A percentile compares a stretch with the other conserved stretches of the same genome.
Conservation (phyloP, 805 yeast genomes). For the Teunomyces panamensis region DNA sequence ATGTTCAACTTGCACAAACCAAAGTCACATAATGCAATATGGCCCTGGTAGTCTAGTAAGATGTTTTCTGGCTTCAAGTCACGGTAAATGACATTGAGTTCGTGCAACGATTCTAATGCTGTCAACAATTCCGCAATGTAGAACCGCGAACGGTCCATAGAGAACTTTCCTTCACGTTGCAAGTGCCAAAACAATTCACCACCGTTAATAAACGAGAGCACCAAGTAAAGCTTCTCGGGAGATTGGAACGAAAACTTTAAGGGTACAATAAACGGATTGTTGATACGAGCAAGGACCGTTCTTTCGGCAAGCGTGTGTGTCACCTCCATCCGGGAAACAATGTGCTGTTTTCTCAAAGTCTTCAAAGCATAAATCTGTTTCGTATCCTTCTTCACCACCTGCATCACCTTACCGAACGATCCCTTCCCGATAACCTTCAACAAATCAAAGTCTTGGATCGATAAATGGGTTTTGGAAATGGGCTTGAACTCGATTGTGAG, state of each 20-base stretch:
- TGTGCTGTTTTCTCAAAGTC: slow-evolving; percentile 90
- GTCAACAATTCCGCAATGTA: slow-evolving; percentile 92
- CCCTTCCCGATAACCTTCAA: slow-evolving; percentile 97
- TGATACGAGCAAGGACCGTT: slow-evolving; percentile 88
- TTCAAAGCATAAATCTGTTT: slow-evolving; percentile 92
- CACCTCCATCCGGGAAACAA: slow-evolving; percentile 90
- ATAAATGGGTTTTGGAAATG: slow-evolving; percentile 55
- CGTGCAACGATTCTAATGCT: slow-evolving; percentile 90
- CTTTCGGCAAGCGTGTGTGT: slow-evolving; percentile 96
- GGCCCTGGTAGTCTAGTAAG: slow-evolving; percentile 92
- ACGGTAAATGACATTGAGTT: slow-evolving; percentile 87
- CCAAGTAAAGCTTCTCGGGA: slow-evolving; percentile 92
- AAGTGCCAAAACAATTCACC: slow-evolving; percentile 95
- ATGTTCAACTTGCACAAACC: slow-evolving; percentile 95
- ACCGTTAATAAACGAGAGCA: slow-evolving; percentile 90
- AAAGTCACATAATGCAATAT: slow-evolving; percentile 95
- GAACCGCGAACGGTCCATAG: slow-evolving; percentile 83
- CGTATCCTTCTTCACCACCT: slow-evolving; percentile 93
- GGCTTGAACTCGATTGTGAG: slow-evolving; percentile 71
- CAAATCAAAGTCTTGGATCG: slow-evolving; percentile 89
- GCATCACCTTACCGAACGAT: slow-evolving; percentile 98
- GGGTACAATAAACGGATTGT: slow-evolving; percentile 95
- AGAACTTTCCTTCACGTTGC: slow-evolving; percentile 86
- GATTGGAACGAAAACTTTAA: slow-evolving; percentile 93
- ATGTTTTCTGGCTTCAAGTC: slow-evolving; percentile 97